Conservation (phyloP, 2,329 filamentous ascomycete species). For the Verticillium klebahnii region DNA sequence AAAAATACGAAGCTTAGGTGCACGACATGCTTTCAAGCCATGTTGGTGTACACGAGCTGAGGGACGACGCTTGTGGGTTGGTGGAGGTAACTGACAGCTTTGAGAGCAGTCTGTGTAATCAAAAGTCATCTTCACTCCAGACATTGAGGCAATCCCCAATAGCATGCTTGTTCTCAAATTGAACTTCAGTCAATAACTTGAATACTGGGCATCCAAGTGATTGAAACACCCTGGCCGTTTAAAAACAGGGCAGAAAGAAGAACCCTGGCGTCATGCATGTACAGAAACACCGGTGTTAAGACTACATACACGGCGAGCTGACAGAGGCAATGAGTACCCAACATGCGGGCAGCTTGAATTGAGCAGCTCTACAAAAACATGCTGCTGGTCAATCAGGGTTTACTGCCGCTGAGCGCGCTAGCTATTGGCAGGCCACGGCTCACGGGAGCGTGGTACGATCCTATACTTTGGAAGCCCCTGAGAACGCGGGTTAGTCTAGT, state of each 20-base stretch:
- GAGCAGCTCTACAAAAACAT: background rate
- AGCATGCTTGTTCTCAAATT: background rate
- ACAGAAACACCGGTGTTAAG: background rate
- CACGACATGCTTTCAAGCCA: background rate
- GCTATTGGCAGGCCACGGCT: slow-evolving; percentile 40
- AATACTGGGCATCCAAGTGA: background rate
- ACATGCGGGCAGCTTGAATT: background rate
- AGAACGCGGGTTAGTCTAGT: slow-evolving; percentile 19
- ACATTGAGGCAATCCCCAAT: background rate
- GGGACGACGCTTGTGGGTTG: background rate
- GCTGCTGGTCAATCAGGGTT: background rate
- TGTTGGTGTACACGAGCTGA: background rate
- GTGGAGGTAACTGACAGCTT: background rate
- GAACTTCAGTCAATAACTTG: too few species aligned
- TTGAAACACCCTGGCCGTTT: too few species aligned
- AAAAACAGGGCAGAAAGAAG: background rate
- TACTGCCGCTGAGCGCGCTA: background rate
- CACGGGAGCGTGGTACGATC: slow-evolving; percentile 55
- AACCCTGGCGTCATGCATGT: background rate
- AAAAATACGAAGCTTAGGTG: background rate
- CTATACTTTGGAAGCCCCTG: slow-evolving; percentile 63
- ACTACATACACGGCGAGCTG: too few species aligned
- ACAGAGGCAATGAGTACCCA: background rate
- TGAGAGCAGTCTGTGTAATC: background rate
- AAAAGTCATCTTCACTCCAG: slow-evolving; percentile 1